These are phyloP conservation scores for Ceratobasidium sp. DNA, from an alignment of 1,284 basidiomycete genomes.

Conservation along the genomic window DNA sequence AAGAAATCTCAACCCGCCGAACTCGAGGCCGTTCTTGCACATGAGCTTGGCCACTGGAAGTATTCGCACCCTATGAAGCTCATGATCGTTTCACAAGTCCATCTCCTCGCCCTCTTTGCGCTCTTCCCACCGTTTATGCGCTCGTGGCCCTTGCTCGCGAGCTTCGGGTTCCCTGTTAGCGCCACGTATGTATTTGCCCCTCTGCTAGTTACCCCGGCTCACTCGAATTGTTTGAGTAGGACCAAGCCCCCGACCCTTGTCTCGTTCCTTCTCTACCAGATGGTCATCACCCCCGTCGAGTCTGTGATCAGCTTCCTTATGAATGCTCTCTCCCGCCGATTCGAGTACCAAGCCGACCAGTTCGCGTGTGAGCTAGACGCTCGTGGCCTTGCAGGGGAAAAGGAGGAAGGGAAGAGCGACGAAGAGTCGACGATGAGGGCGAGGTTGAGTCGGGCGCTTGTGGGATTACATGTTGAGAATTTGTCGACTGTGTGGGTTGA, in stretches of 20 bases:
- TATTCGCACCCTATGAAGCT: slow-evolving; percentile 90
- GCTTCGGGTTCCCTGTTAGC: slow-evolving; percentile 84
- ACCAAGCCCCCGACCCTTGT: slow-evolving; percentile 83
- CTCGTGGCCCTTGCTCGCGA: slow-evolving; percentile 81
- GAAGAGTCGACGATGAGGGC: slow-evolving; percentile 69
- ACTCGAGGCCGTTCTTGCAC: slow-evolving; percentile 85
- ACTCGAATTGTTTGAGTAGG: neutral
- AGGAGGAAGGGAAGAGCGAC: slow-evolving; percentile 55
- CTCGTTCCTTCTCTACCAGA: slow-evolving; percentile 90
- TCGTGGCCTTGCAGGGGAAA: slow-evolving; percentile 56
- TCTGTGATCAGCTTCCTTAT: slow-evolving; percentile 78
- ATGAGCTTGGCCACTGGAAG: slow-evolving; percentile 98
- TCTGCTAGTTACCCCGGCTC: neutral
- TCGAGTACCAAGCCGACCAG: slow-evolving; percentile 91
- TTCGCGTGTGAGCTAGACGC: slow-evolving; percentile 74
- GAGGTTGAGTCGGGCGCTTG: slow-evolving; percentile 81
- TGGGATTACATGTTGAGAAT: slow-evolving; percentile 89
- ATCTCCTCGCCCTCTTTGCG: slow-evolving; percentile 86
- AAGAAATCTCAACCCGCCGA: slow-evolving; percentile 88
- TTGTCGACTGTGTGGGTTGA: slow-evolving; percentile 91
- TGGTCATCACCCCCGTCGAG: slow-evolving; percentile 86
- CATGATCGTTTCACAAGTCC: slow-evolving; percentile 84
- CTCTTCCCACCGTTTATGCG: slow-evolving; percentile 93
- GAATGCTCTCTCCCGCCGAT: slow-evolving; percentile 83
- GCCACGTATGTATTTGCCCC: slow-evolving; percentile 56